Percentiles rank a stretch among this genome's conserved stretches.
Conservation (phyloP, 352 stramenopile species). For the Pythium aristosporum region DNA sequence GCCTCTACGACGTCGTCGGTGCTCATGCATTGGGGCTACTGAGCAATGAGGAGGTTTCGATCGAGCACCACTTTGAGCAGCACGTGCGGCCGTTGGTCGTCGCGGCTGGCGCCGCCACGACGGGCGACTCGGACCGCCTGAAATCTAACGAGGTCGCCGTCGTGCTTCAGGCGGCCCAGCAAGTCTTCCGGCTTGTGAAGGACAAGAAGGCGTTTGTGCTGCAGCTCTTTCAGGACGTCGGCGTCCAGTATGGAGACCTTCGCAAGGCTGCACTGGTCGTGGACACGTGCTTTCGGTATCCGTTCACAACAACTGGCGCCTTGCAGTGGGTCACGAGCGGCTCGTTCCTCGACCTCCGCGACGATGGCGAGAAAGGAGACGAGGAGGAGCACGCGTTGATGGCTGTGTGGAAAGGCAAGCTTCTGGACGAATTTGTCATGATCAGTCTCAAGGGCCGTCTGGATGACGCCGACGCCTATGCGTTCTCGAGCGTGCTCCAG, state of each 20-base stretch:
- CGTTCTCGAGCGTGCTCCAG: slow-evolving; percentile 52
- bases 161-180: slow-evolving; percentile 39
- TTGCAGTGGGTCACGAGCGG: slow-evolving; percentile 56
- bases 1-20: slow-evolving; percentile 39
- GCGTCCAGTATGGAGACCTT: slow-evolving; percentile 70
- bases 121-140: background rate
- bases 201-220: slow-evolving; percentile 74
- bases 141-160: slow-evolving; percentile 1
- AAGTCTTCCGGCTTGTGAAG: slow-evolving; percentile 47
- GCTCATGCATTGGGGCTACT: slow-evolving; percentile 7
- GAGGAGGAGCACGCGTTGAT: slow-evolving; percentile 27
- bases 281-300: slow-evolving; percentile 55
- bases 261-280: slow-evolving; percentile 55
- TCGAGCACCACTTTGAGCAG: slow-evolving; percentile 40
- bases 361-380: background rate
- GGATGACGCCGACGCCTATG: slow-evolving; percentile 52
- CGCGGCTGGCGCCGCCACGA: slow-evolving; percentile 8
- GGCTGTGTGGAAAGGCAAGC: slow-evolving; percentile 70
- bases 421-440: slow-evolving; percentile 79
- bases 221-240: slow-evolving; percentile 66
- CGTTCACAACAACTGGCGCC: slow-evolving; percentile 35
- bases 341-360: slow-evolving; percentile 32
- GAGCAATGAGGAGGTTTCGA: background rate
- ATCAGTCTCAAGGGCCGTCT: slow-evolving; percentile 75
- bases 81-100: slow-evolving; percentile 49